Conservation (phyloP, 1,284 basidiomycete genomes). For the Rhodotorula sp. region DNA sequence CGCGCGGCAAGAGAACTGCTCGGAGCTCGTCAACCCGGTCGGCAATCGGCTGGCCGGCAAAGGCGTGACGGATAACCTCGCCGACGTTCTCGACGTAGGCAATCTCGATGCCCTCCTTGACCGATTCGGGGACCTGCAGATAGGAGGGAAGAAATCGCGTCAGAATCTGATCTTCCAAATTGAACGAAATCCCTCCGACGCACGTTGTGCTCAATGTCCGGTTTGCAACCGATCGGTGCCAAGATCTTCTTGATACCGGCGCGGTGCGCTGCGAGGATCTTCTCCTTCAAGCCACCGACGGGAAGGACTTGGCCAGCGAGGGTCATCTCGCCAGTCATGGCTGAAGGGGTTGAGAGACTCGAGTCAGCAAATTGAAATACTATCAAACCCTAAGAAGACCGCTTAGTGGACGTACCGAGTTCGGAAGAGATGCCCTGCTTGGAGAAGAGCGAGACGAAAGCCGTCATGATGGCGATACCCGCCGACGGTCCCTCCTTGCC, state of each 20-base stretch:
- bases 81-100: conserved; percentile 88
- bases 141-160: neutral
- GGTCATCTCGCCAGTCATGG: conserved; percentile 94
- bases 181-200: neutral
- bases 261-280: conserved; percentile 88
- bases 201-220: conserved; percentile 90
- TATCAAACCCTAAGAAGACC: neutral
- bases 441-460: conserved; percentile 86
- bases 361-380: conserved; percentile 43
- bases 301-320: conserved; percentile 88
- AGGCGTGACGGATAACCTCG: conserved; percentile 59
- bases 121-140: conserved; percentile 68
- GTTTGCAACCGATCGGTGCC: conserved; percentile 79
- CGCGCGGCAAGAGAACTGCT: conserved; percentile 17
- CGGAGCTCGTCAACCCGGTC: conserved; percentile 27
- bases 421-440: conserved; percentile 77
- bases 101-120: conserved; percentile 88
- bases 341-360: conserved; percentile 45
- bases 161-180: no score
- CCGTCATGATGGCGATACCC: conserved; percentile 86
- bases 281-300: conserved; percentile 91
- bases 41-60: conserved; percentile 39
- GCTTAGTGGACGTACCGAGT: conserved; percentile 62
- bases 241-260: conserved; percentile 79
- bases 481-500: conserved; percentile 98